A percentile compares a stretch with the other conserved stretches of the same genome.
Evolutionary conservation across 2,329 filamentous ascomycete species (phyloP).

Genomic region (Neonectria hederae): DNA sequence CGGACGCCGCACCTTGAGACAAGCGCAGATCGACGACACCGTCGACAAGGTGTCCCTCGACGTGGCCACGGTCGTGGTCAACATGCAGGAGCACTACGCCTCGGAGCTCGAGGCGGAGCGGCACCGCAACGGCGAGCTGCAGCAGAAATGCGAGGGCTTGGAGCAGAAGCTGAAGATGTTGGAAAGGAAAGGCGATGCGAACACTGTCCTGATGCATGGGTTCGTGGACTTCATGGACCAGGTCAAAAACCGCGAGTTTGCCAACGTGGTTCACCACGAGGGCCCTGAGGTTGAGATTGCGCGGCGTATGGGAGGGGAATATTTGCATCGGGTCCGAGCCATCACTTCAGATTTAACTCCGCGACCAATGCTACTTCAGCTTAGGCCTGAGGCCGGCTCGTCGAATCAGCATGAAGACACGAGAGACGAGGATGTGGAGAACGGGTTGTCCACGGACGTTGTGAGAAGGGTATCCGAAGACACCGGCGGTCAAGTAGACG

Average conservation of each 20-base stretch:
- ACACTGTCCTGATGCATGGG: conserved; percentile 35
- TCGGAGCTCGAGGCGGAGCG: conserved; percentile 29
- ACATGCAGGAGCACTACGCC: conserved; percentile 37
- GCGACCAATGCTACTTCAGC: too few relatives aligned
- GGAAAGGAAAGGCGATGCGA: conserved; percentile 30
- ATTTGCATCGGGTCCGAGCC: conserved; percentile 5
- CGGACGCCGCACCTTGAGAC: neutral
- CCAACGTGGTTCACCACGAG: neutral
- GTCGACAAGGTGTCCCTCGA: conserved; percentile 17
- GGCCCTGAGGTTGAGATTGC: conserved; percentile 24
- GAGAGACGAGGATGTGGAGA: neutral
- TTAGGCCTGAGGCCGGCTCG: neutral
- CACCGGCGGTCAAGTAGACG: too few relatives aligned
- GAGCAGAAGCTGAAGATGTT: conserved; percentile 13
- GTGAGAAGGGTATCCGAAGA: too few relatives aligned
- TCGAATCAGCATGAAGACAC: neutral
- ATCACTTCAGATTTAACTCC: too few relatives aligned
- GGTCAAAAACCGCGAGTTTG: conserved; percentile 23
- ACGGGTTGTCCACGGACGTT: neutral
- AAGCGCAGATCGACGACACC: neutral
- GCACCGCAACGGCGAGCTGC: conserved; percentile 9
- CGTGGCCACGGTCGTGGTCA: conserved; percentile 28
- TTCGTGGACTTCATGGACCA: conserved; percentile 33
- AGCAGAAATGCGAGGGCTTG: conserved; percentile 11
- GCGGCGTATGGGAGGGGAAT: conserved; percentile 11